A percentile compares a stretch with the other conserved stretches of the same genome.
phyloP scores from a whole-genome alignment of 2,329 filamentous ascomycete species.

The Hypoxylon sp. region DNA sequence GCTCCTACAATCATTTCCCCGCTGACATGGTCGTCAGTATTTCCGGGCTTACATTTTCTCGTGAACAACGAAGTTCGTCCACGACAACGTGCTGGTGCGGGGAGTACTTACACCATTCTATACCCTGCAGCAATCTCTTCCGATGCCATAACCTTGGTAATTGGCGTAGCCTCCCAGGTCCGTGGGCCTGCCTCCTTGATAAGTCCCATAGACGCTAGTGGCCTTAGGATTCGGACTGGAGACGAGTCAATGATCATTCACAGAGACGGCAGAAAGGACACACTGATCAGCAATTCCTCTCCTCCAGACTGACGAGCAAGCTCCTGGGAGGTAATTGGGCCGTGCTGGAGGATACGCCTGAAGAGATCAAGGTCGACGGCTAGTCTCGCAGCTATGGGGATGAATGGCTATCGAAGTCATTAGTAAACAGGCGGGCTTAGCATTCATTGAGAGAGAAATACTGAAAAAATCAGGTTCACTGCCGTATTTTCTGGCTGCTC shows the following conservation, averaged over 20 bases:
- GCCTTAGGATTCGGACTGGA: constrained; percentile 36
- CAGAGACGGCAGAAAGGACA: neutral
- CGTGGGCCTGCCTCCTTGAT: constrained; percentile 37
- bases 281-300: constrained; percentile 42
- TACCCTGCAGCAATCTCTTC: constrained; percentile 40
- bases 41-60: too few species aligned
- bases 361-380: constrained; percentile 40
- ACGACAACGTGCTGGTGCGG: neutral
- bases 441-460: neutral
- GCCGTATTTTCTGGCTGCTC: constrained; percentile 28
- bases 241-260: neutral
- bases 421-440: neutral
- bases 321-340: constrained; percentile 29
- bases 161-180: constrained; percentile 36
- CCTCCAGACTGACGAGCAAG: constrained; percentile 36
- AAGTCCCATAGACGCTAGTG: constrained; percentile 36
- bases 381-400: constrained; percentile 36
- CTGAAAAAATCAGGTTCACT: constrained; percentile 29
- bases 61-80: too few species aligned
- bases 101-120: constrained; percentile 38
- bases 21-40: constrained; percentile 2
- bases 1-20: constrained; percentile 35
- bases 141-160: constrained; percentile 40
- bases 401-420: constrained; percentile 31
- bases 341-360: constrained; percentile 31